These are phyloP conservation scores for Pseudohyphozyma bogoriensis DNA, from an alignment of 768 basidiomycete species.

Conservation along the genomic window DNA sequence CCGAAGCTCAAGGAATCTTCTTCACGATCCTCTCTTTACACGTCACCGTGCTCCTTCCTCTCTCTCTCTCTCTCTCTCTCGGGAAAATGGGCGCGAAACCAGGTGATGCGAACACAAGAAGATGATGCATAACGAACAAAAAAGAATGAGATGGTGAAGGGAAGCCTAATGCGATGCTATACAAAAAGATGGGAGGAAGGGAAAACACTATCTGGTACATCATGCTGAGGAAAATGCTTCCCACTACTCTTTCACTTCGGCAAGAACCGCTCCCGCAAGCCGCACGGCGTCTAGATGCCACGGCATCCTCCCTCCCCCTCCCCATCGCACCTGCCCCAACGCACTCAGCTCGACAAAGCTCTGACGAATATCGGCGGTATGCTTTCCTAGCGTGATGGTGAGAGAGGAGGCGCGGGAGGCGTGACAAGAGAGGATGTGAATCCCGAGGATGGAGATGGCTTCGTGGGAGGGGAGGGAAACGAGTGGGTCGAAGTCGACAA, in stretches of 20 bases:
- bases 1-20: too few relatives aligned
- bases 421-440: slow-evolving; percentile 23
- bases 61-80: too few relatives aligned
- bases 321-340: slow-evolving; percentile 14
- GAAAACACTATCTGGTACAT: background rate
- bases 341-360: slow-evolving; percentile 18
- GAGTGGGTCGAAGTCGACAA: background rate
- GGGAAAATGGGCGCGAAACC: too few relatives aligned
- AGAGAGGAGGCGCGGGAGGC: slow-evolving; percentile 9
- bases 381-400: slow-evolving; percentile 8
- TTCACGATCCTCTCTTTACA: too few relatives aligned
- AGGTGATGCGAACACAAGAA: background rate
- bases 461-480: background rate
- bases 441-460: slow-evolving; percentile 4
- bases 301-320: slow-evolving; percentile 10
- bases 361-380: slow-evolving; percentile 14
- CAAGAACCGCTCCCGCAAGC: too few relatives aligned
- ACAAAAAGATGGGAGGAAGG: too few relatives aligned
- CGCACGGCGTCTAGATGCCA: slow-evolving; percentile 24
- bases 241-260: background rate
- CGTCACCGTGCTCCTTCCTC: too few relatives aligned
- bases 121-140: too few relatives aligned
- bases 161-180: too few relatives aligned
- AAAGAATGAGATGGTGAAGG: too few relatives aligned
- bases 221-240: too few relatives aligned